Percentiles rank a stretch among this genome's conserved stretches.
These are phyloP conservation scores for Blastobotrys raffinosifermentans DNA, from an alignment of 1,139 yeast genomes.

Conservation along the genomic window DNA sequence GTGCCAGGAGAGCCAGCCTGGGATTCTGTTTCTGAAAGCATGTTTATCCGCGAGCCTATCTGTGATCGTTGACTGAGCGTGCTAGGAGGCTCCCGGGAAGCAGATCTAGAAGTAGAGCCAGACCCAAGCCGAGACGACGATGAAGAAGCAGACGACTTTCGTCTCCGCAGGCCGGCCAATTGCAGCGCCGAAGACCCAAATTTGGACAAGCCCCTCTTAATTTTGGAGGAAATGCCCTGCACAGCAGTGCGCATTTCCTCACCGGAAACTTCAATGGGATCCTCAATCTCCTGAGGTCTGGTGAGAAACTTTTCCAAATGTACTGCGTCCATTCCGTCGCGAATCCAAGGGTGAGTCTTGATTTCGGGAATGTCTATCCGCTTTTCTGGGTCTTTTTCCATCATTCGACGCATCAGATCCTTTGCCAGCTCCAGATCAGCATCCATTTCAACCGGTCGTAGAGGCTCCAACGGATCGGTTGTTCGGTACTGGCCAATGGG, in stretches of 20 bases:
- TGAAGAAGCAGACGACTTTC: slow-evolving; percentile 21
- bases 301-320: slow-evolving; percentile 33
- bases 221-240: slow-evolving; percentile 65
- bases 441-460: slow-evolving; percentile 16
- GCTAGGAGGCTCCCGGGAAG: slow-evolving; percentile 18
- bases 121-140: slow-evolving; percentile 12
- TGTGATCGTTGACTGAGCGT: too few relatives aligned
- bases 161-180: slow-evolving; percentile 34
- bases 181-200: slow-evolving; percentile 41
- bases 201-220: slow-evolving; percentile 53
- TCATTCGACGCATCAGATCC: slow-evolving; percentile 56
- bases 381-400: slow-evolving; percentile 63
- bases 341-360: slow-evolving; percentile 73
- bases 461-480: slow-evolving; percentile 6
- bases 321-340: slow-evolving; percentile 50
- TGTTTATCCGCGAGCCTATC: too few relatives aligned
- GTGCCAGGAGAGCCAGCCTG: too few relatives aligned
- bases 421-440: slow-evolving; percentile 42
- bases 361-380: slow-evolving; percentile 70
- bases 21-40: slow-evolving; percentile 1
- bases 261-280: slow-evolving; percentile 53
- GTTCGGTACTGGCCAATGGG: background rate
- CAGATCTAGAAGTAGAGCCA: slow-evolving; percentile 13
- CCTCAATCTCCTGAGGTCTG: slow-evolving; percentile 25
- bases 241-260: slow-evolving; percentile 75